Evolutionary conservation across 129 eudicot genomes (phyloP), one percentile per base, ranked within the genome.

Genomic region (Solidago caesia): DNA sequence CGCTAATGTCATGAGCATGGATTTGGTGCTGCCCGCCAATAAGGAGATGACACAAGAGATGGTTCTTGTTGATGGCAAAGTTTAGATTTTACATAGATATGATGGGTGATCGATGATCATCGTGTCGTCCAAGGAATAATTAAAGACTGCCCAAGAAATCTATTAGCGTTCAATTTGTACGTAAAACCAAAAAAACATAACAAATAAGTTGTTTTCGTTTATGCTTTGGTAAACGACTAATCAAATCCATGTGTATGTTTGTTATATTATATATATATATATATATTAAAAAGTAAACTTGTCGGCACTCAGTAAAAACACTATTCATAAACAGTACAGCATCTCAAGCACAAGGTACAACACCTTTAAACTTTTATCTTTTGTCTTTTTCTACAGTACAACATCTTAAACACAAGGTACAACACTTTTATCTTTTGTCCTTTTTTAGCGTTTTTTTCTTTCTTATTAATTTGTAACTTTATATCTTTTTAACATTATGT

Each of bases 1-100:
- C 25, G 80, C 80, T 44, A 67, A 65, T 26, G 80, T 75, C 15
- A 75, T 76, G 74, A 67, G 27, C 15, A 76, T 15, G 48, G 80
- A 67, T 43, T 41, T 63, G 41, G 16, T 73, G 9, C 77, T 60
- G 16, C 70, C 59, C 0, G 70, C 59, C 13, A 46, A 48, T n/a
- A n/a, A 73, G 4, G 59, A 59, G 9, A 59, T 72, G 47, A 21
- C 72, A 12, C 73, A 42, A 55, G 71, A 47, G 15, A 44, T 21
- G 79, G 42, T 75, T 13, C 64, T 75, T 4, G 73, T 65, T 14
- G 45, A 75, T 13, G 79, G 52, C 5, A 65, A 75, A 12, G 67
- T 75, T 65, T 52, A 65, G 8, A 7, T 21, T 21, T 71, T 11
- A 62, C 7, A 7, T 16, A 0, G 7, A 27, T 25, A 25, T 21